Evolutionary conservation across 2,329 filamentous ascomycete genomes (phyloP).

Genomic region (Incumbomyces lentus): DNA sequence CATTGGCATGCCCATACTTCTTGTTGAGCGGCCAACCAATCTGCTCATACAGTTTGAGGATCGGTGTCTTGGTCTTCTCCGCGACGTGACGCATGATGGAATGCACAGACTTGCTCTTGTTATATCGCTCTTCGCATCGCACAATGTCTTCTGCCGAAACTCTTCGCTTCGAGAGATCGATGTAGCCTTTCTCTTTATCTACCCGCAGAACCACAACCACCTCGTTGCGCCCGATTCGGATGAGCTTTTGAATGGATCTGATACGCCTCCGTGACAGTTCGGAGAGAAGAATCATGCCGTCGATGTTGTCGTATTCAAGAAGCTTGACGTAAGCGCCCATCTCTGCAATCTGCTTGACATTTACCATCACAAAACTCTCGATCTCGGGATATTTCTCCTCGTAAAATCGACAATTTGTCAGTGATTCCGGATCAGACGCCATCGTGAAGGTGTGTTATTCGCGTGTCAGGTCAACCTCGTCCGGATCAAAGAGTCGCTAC

Average conservation of each 20-base stretch:
- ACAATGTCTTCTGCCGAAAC: constrained; percentile 95
- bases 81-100: constrained; percentile 98
- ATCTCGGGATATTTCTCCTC: constrained; percentile 97
- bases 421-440: constrained; percentile 45
- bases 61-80: constrained; percentile 90
- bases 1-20: constrained; percentile 91
- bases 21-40: constrained; percentile 97
- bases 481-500: no score
- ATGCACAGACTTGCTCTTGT: constrained; percentile 99
- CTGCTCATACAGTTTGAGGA: constrained; percentile 84
- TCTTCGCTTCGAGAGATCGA: constrained; percentile 96
- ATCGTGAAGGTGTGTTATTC: constrained; percentile 12
- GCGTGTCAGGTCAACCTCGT: no score
- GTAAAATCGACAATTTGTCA: constrained; percentile 94
- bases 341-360: constrained; percentile 99
- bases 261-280: constrained; percentile 98
- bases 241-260: constrained; percentile 96
- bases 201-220: constrained; percentile 97
- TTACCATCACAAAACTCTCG: constrained; percentile 99
- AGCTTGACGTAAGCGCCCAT: constrained; percentile 99
- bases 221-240: constrained; percentile 94
- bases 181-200: constrained; percentile 99
- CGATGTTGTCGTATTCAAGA: constrained; percentile 98
- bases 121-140: constrained; percentile 98
- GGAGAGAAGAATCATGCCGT: constrained; percentile 98